phyloP scores from a whole-genome alignment of 208 protist species.

The Leptomonas pyrrhocoris region DNA sequence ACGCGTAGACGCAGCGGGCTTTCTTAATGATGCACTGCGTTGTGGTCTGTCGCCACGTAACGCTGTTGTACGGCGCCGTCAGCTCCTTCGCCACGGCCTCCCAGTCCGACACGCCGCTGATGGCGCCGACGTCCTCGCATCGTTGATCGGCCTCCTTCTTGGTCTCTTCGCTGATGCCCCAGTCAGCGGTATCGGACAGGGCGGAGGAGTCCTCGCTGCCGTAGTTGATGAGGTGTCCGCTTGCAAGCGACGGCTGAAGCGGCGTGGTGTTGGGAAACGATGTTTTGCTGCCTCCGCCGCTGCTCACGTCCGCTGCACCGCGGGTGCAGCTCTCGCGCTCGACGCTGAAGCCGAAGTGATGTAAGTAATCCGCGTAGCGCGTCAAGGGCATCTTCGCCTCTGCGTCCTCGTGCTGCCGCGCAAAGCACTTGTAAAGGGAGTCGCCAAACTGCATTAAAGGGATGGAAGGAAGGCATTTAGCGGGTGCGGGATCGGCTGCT shows the following conservation, averaged over 20 bases:
- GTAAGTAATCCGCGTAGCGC: constrained; percentile 80
- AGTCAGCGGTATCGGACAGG: constrained; percentile 42
- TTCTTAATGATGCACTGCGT: constrained; percentile 65
- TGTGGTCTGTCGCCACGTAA: constrained; percentile 70
- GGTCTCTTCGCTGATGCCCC: constrained; percentile 46
- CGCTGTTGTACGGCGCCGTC: constrained; percentile 40
- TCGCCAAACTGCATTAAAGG: constrained; percentile 54
- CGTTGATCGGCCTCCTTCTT: constrained; percentile 46
- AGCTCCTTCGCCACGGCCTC: constrained; percentile 38
- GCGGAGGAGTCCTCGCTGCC: constrained; percentile 14
- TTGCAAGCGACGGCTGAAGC: background rate
- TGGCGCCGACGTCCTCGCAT: constrained; percentile 24
- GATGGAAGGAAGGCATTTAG: background rate
- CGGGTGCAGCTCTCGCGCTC: constrained; percentile 44
- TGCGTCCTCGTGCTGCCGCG: constrained; percentile 9
- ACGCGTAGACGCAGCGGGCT: constrained; percentile 65
- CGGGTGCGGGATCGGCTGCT: background rate
- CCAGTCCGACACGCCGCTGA: constrained; percentile 19
- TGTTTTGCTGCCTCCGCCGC: background rate
- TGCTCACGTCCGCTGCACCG: background rate
- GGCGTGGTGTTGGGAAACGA: background rate
- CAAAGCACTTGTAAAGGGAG: constrained; percentile 45
- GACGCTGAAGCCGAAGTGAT: constrained; percentile 85
- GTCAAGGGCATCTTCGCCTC: constrained; percentile 43
- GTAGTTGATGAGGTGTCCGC: constrained; percentile 7